Evolutionary conservation across 257 asterid species (phyloP).

Genomic region (Petunia secreta): DNA sequence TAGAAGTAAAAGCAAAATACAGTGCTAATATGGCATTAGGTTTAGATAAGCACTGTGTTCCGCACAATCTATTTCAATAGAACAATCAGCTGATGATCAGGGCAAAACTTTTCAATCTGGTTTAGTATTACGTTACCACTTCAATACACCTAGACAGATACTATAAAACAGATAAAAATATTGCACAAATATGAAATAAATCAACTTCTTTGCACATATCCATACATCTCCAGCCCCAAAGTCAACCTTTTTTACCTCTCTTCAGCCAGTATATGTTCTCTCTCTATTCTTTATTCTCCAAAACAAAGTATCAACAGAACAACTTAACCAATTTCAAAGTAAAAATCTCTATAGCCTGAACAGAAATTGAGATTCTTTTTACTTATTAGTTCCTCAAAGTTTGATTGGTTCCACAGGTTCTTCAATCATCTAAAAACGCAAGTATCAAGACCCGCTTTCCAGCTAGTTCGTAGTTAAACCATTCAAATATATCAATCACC

Average conservation of each 20-base stretch:
- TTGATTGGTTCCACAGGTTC: background rate
- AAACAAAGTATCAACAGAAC: background rate
- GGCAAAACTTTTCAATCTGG: background rate
- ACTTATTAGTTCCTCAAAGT: background rate
- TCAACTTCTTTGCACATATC: background rate
- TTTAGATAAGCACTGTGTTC: background rate
- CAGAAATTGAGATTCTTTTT: background rate
- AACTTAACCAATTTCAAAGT: background rate
- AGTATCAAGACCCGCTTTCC: background rate
- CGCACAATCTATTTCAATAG: background rate
- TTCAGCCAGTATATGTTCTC: background rate
- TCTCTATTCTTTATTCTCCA: background rate
- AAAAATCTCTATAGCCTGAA: background rate
- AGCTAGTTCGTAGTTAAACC: background rate
- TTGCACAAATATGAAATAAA: background rate
- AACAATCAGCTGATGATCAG: background rate
- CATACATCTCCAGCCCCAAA: background rate
- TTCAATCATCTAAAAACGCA: background rate
- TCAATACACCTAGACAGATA: background rate
- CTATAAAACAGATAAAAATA: background rate
- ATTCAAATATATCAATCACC: background rate
- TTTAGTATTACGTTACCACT: background rate
- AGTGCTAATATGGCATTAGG: background rate
- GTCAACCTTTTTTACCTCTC: background rate
- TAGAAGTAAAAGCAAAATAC: background rate